These are phyloP conservation scores for Debaryomycetaceae sp. DNA, from an alignment of 1,139 yeast species.

Conservation along the genomic window DNA sequence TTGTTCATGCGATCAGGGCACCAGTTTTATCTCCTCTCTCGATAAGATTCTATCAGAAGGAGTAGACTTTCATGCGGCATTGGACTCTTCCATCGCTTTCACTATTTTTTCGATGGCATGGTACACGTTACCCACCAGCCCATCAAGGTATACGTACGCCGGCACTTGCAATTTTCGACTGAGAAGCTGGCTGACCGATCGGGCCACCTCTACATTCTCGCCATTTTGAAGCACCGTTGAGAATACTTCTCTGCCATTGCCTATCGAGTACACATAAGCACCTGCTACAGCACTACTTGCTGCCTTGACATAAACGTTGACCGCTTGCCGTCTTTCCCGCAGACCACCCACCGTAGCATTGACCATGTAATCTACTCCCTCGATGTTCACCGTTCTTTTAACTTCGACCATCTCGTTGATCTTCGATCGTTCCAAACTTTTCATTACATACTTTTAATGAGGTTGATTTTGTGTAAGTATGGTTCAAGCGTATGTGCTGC, in stretches of 20 bases:
- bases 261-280: slow-evolving; percentile 16
- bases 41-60: no score
- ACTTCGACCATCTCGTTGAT: slow-evolving; percentile 1
- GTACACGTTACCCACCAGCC: slow-evolving; percentile 3
- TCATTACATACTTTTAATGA: background rate
- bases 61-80: background rate
- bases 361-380: slow-evolving; percentile 7
- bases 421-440: background rate
- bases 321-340: slow-evolving; percentile 10
- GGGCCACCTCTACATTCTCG: slow-evolving; percentile 8
- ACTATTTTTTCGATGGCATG: background rate
- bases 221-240: slow-evolving; percentile 11
- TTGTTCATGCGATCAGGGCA: no score
- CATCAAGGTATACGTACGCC: slow-evolving; percentile 14
- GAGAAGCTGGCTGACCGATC: slow-evolving; percentile 9
- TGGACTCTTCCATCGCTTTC: background rate
- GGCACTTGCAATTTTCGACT: slow-evolving; percentile 15
- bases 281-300: slow-evolving; percentile 11
- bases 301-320: slow-evolving; percentile 16
- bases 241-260: slow-evolving; percentile 8
- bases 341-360: slow-evolving; percentile 6
- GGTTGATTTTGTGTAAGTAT: background rate
- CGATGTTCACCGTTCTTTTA: slow-evolving; percentile 4
- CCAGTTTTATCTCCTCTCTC: no score
- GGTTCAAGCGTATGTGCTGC: background rate